These are phyloP conservation scores for Arctostaphylos glauca DNA, from an alignment of 148 eudicot species.

Conservation along the genomic window DNA sequence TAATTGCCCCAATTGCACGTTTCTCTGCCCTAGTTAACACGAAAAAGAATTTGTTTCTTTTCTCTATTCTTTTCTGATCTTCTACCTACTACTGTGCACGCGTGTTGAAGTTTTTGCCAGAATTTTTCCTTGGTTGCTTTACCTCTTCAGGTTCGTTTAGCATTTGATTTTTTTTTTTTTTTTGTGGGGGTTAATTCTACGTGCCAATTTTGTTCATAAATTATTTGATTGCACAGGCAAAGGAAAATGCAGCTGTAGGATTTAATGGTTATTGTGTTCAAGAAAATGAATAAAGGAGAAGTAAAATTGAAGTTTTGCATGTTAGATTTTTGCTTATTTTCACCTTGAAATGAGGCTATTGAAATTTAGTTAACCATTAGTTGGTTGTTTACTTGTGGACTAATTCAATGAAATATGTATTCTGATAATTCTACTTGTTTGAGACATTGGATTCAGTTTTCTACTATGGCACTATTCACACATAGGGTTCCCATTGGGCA, in stretches of 20 bases:
- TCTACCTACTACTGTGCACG: not conserved
- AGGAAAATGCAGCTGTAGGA: not conserved
- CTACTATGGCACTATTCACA: not conserved
- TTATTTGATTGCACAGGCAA: not conserved
- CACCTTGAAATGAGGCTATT: not conserved
- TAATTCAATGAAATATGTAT: constrained; percentile 5
- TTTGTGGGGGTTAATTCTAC: not conserved
- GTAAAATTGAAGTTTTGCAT: not conserved
- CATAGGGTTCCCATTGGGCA: not conserved
- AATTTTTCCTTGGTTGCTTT: constrained; percentile 7
- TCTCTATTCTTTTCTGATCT: not conserved
- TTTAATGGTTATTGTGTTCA: not conserved
- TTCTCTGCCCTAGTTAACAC: not conserved
- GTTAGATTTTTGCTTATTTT: not conserved
- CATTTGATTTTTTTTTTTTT: not conserved
- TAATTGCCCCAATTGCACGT: not conserved
- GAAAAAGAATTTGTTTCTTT: not conserved
- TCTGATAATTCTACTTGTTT: not conserved
- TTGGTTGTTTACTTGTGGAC: not conserved
- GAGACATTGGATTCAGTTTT: not conserved
- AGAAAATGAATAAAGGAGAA: not conserved
- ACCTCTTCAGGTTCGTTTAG: not conserved
- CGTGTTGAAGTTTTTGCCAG: not conserved
- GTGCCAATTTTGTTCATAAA: not conserved
- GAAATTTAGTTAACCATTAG: no score